Conservation (phyloP, 2,329 filamentous ascomycete species). For the Arthrobotrys megalospora region DNA sequence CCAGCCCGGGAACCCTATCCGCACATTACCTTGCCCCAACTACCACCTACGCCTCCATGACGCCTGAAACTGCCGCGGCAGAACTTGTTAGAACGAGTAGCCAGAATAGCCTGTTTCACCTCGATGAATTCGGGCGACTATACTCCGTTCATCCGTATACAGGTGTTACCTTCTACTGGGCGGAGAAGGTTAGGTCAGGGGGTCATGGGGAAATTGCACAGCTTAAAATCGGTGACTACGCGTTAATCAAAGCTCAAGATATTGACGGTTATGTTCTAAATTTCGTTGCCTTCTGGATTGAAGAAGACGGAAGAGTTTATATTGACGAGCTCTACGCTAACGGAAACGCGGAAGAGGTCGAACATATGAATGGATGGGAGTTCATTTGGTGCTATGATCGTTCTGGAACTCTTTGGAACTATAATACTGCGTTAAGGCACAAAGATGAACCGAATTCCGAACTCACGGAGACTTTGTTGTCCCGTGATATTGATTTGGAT, state of each 20-base stretch:
- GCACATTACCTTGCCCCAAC: neutral
- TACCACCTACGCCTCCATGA: neutral
- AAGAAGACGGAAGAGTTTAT: neutral
- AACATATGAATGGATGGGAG: neutral
- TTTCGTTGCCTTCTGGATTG: neutral
- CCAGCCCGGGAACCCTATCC: neutral
- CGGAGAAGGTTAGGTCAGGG: neutral
- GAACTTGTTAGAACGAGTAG: neutral
- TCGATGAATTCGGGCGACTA: neutral
- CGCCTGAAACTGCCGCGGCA: neutral
- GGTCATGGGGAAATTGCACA: neutral
- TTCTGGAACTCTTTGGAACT: neutral
- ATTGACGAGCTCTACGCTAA: neutral
- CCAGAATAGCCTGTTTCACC: neutral
- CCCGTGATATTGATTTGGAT: neutral
- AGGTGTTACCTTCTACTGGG: neutral
- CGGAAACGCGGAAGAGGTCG: neutral
- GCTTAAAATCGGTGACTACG: neutral
- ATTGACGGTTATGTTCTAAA: neutral
- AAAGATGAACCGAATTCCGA: neutral
- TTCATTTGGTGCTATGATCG: neutral
- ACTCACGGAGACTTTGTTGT: neutral
- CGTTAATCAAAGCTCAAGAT: neutral
- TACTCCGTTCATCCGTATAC: neutral
- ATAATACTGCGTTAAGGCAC: conserved; percentile 1